Percentiles rank a stretch among this genome's conserved stretches.
Evolutionary conservation across 441 rosid genomes (phyloP).

Genomic region (Adansonia madagascariensis): DNA sequence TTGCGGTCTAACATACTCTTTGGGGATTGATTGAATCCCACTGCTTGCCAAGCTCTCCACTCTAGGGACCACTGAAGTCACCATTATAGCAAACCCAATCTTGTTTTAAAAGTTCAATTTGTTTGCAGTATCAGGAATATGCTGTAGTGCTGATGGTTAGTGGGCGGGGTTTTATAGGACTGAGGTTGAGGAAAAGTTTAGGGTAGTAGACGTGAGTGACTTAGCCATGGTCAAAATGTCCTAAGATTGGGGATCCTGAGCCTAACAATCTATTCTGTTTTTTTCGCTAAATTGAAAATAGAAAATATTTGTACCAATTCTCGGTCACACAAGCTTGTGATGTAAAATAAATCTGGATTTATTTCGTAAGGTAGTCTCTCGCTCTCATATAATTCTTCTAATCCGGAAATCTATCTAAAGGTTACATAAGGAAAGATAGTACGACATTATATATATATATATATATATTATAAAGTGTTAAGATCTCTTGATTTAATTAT

Average conservation of each 20-base stretch:
- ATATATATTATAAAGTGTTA: too few species aligned
- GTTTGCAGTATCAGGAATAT: not conserved
- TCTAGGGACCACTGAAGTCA: slow-evolving; percentile 36
- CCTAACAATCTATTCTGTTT: not conserved
- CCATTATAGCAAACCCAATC: slow-evolving; percentile 26
- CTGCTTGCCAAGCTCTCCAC: slow-evolving; percentile 76
- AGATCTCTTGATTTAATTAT: too few species aligned
- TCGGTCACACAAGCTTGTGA: not conserved
- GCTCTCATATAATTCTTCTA: not conserved
- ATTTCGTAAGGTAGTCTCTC: not conserved
- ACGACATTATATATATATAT: too few species aligned
- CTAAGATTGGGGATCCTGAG: not conserved
- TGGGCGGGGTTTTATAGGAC: slow-evolving; percentile 20
- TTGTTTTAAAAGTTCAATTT: not conserved
- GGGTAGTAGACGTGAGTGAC: slow-evolving; percentile 30
- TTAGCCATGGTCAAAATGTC: not conserved
- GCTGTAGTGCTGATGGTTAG: not conserved
- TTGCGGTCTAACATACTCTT: slow-evolving; percentile 70
- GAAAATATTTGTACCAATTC: not conserved
- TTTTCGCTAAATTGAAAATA: not conserved
- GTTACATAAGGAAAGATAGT: too few species aligned
- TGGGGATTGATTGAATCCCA: slow-evolving; percentile 71
- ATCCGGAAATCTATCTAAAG: not conserved
- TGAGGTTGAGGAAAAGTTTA: not conserved
- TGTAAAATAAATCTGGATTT: too few species aligned